Percentiles rank a stretch among this genome's conserved stretches.
phyloP scores from a whole-genome alignment of 257 asterid genomes.

The Prunella vulgaris region DNA sequence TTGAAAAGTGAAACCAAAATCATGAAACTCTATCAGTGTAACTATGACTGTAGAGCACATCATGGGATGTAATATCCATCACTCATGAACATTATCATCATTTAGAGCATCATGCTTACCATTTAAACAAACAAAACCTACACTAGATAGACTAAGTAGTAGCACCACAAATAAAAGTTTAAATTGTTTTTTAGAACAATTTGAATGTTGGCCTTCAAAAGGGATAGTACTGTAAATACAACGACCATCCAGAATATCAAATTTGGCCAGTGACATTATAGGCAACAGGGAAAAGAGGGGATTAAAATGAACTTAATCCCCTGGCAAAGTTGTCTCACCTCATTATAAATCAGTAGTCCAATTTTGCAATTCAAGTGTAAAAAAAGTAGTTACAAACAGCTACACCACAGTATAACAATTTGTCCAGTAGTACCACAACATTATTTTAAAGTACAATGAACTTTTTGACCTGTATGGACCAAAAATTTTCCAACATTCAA shows the following conservation, averaged over 20 bases:
- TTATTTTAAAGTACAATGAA: too few relatives aligned
- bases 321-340: slow-evolving; percentile 64
- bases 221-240: not conserved
- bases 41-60: slow-evolving; percentile 39
- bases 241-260: slow-evolving; percentile 6
- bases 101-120: slow-evolving; percentile 22
- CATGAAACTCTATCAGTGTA: slow-evolving; percentile 42
- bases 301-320: slow-evolving; percentile 31
- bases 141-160: too few relatives aligned
- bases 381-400: too few relatives aligned
- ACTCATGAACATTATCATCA: slow-evolving; percentile 34
- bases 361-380: too few relatives aligned
- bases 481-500: too few relatives aligned
- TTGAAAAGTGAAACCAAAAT: not conserved
- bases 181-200: not conserved
- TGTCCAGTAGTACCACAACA: too few relatives aligned
- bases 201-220: slow-evolving; percentile 10
- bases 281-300: slow-evolving; percentile 85
- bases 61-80: slow-evolving; percentile 38
- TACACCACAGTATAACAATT: too few relatives aligned
- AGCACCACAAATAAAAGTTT: too few relatives aligned
- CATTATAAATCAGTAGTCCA: not conserved
- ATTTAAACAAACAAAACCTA: not conserved
- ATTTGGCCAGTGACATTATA: slow-evolving; percentile 25
- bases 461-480: too few relatives aligned